Evolutionary conservation across 2,329 filamentous ascomycete genomes (phyloP).

Genomic region (Didymella exigua): DNA sequence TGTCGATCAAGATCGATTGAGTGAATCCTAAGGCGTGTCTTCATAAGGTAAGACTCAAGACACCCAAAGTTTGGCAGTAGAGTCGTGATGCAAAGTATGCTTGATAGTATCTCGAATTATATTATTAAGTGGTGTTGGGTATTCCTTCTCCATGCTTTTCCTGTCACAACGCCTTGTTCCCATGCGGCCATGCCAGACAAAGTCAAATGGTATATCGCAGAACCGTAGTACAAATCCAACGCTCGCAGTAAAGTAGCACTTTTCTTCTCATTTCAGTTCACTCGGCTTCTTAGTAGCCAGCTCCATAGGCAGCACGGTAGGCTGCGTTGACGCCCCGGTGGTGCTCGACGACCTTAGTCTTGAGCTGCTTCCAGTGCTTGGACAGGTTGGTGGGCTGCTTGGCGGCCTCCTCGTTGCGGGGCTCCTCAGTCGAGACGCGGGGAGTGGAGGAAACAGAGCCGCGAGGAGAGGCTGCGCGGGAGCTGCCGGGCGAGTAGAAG

Average conservation of each 20-base stretch:
- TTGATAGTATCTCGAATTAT: constrained; percentile 18
- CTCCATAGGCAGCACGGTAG: constrained; percentile 24
- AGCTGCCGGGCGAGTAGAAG: constrained; percentile 31
- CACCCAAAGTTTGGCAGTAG: not conserved
- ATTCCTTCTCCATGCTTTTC: not conserved
- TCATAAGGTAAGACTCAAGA: constrained; percentile 5
- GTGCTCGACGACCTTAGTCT: constrained; percentile 40
- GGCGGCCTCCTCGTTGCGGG: constrained; percentile 16
- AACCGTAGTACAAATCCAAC: constrained; percentile 18
- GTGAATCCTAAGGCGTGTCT: not conserved
- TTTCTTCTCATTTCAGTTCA: constrained; percentile 5
- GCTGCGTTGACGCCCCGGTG: constrained; percentile 36
- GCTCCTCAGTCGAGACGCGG: constrained; percentile 22
- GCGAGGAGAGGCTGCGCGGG: constrained; percentile 10
- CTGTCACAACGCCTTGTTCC: constrained; percentile 1
- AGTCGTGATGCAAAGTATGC: constrained; percentile 1
- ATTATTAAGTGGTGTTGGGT: constrained; percentile 12
- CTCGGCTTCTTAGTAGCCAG: constrained; percentile 2
- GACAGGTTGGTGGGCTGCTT: constrained; percentile 26
- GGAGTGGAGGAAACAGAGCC: constrained; percentile 19
- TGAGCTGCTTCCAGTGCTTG: constrained; percentile 34
- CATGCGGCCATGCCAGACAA: constrained; percentile 9
- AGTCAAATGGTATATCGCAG: constrained; percentile 20
- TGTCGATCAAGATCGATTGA: not conserved
- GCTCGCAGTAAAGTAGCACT: constrained; percentile 13